Conservation (phyloP, 768 basidiomycete species). For the Phanerochaete sordida region DNA sequence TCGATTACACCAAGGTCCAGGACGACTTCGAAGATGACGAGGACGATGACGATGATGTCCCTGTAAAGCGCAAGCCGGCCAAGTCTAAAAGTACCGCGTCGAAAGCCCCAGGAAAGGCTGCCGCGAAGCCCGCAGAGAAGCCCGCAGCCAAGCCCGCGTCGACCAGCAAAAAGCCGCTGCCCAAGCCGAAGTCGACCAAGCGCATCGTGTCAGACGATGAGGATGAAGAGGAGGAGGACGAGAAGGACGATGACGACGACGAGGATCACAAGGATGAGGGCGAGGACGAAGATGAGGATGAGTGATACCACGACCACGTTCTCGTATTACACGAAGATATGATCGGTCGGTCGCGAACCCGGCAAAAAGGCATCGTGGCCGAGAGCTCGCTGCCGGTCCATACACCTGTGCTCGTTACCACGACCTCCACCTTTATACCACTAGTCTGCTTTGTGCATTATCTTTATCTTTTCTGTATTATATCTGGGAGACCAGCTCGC, state of each 20-base stretch:
- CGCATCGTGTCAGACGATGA: conserved; percentile 36
- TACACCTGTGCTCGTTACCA: not conserved
- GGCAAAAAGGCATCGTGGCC: not conserved
- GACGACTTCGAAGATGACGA: conserved; percentile 23
- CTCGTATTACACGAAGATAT: not conserved
- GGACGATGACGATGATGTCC: conserved; percentile 45
- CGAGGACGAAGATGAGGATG: conserved; percentile 25
- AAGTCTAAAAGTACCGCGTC: conserved; percentile 8
- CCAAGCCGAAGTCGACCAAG: conserved; percentile 18
- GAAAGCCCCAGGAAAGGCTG: conserved; percentile 7
- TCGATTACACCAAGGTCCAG: conserved; percentile 27
- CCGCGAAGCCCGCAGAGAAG: too few relatives aligned
- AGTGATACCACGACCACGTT: conserved; percentile 24
- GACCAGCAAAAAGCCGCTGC: conserved; percentile 7
- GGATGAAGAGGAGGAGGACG: conserved; percentile 38
- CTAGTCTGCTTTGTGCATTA: not conserved
- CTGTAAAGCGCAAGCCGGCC: conserved; percentile 7
- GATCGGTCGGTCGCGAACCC: not conserved
- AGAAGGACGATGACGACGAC: conserved; percentile 37
- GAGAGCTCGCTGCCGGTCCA: not conserved
- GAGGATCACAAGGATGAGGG: conserved; percentile 38
- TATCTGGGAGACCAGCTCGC: not conserved
- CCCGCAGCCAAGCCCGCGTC: conserved; percentile 4
- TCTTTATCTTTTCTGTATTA: not conserved
- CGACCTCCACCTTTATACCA: not conserved